phyloP scores from a whole-genome alignment of 345 rosid species.

The Physaria fendleri region DNA sequence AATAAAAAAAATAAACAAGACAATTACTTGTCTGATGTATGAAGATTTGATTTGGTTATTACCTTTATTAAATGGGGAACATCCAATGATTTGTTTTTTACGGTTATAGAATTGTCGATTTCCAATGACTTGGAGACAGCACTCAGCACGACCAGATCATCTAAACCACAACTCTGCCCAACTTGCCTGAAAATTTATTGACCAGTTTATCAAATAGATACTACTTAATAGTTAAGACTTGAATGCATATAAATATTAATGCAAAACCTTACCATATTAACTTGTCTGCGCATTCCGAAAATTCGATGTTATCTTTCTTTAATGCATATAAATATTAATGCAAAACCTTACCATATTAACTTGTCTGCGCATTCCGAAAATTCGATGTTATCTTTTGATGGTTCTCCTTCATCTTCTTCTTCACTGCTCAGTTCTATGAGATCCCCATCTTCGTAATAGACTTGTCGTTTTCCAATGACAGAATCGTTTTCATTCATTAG shows the following conservation, averaged over 20 bases:
- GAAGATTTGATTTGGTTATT: not conserved
- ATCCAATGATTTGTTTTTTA: too few relatives aligned
- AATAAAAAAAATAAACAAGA: not conserved
- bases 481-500: slow-evolving; percentile 16
- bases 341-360: slow-evolving; percentile 22
- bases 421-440: not conserved
- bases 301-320: not conserved
- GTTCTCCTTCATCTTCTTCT: not conserved
- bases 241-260: not conserved
- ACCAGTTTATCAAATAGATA: not conserved
- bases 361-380: slow-evolving; percentile 5
- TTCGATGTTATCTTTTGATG: not conserved
- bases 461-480: slow-evolving; percentile 16
- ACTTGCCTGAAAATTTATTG: slow-evolving; percentile 42
- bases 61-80: slow-evolving; percentile 60
- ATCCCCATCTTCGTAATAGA: slow-evolving; percentile 1
- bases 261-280: slow-evolving; percentile 21
- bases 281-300: slow-evolving; percentile 1
- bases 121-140: slow-evolving; percentile 53
- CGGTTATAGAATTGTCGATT: too few relatives aligned
- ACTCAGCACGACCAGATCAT: slow-evolving; percentile 39
- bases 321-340: not conserved
- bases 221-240: not conserved
- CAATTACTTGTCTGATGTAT: not conserved
- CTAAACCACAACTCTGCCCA: slow-evolving; percentile 51